A percentile compares a stretch with the other conserved stretches of the same genome.
phyloP scores from a whole-genome alignment of 176 grass and related monocot genomes.

The Oryza rufipogon region DNA sequence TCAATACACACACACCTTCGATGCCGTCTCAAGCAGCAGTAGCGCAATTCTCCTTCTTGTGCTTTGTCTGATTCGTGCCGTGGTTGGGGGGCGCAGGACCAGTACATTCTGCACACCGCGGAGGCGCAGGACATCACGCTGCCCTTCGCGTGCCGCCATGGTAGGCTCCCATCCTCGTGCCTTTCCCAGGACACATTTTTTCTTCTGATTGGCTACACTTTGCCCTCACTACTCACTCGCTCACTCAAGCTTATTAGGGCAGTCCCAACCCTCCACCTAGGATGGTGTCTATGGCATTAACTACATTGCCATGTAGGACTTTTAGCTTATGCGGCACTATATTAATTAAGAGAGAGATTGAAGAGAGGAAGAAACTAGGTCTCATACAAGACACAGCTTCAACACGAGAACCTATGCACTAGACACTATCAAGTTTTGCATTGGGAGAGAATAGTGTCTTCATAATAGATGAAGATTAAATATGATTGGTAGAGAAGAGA shows the following conservation, averaged over 20 bases:
- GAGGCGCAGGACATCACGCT: conserved; percentile 81
- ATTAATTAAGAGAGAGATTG: no score
- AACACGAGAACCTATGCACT: no score
- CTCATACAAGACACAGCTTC: no score
- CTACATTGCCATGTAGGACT: no score
- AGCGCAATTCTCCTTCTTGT: background rate
- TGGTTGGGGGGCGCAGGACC: conserved; percentile 54
- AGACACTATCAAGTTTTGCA: no score
- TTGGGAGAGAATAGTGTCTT: no score
- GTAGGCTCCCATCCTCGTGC: conserved; percentile 32
- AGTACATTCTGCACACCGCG: conserved; percentile 92
- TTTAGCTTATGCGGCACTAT: no score
- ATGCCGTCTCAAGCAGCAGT: background rate
- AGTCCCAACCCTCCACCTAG: no score
- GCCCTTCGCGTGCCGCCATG: conserved; percentile 93
- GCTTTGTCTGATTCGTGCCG: background rate
- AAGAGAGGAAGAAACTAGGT: no score
- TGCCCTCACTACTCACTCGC: background rate
- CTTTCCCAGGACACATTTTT: background rate
- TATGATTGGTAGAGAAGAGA: no score
- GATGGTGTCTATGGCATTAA: no score
- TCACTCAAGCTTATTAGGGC: background rate
- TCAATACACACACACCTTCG: background rate
- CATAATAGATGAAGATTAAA: no score
- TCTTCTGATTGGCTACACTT: background rate